Percentiles rank a stretch among this genome's conserved stretches.
phyloP scores from a whole-genome alignment of 768 basidiomycete genomes.

The Kwoniella bestiolae region DNA sequence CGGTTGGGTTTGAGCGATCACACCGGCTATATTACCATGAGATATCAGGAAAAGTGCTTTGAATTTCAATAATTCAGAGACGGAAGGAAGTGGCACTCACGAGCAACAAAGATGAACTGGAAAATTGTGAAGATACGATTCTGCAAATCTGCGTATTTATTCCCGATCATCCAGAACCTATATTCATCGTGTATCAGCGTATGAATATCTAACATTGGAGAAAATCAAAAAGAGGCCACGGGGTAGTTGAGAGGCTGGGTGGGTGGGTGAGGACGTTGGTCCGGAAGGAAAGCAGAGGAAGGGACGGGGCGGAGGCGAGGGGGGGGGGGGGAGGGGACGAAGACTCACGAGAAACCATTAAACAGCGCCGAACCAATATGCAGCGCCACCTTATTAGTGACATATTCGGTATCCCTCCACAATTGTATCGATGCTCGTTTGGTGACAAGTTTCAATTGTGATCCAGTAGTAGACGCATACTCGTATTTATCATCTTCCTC shows the following conservation, averaged over 20 bases:
- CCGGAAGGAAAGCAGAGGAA: slow-evolving; percentile 15
- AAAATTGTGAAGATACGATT: slow-evolving; percentile 59
- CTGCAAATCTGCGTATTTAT: slow-evolving; percentile 34
- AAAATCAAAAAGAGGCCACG: no score
- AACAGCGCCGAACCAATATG: slow-evolving; percentile 31
- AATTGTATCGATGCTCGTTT: slow-evolving; percentile 59
- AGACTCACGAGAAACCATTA: slow-evolving; percentile 38
- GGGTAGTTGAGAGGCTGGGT: no score
- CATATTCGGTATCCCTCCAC: slow-evolving; percentile 62
- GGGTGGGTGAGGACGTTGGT: no score
- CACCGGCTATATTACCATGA: slow-evolving; percentile 62
- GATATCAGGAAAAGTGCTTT: slow-evolving; percentile 59
- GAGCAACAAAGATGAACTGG: slow-evolving; percentile 48
- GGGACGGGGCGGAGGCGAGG: not conserved
- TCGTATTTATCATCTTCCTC: slow-evolving; percentile 42
- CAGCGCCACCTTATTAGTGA: slow-evolving; percentile 54
- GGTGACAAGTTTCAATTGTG: slow-evolving; percentile 59
- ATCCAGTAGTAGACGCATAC: slow-evolving; percentile 68
- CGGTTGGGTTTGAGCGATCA: slow-evolving; percentile 79
- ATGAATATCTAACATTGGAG: no score
- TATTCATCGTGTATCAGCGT: no score
- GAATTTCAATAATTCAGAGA: not conserved
- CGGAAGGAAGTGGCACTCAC: slow-evolving; percentile 2
- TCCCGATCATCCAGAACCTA: slow-evolving; percentile 50
- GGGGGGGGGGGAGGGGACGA: no score